phyloP scores from a whole-genome alignment of 352 stramenopile genomes.

The Pythium dissotocum region DNA sequence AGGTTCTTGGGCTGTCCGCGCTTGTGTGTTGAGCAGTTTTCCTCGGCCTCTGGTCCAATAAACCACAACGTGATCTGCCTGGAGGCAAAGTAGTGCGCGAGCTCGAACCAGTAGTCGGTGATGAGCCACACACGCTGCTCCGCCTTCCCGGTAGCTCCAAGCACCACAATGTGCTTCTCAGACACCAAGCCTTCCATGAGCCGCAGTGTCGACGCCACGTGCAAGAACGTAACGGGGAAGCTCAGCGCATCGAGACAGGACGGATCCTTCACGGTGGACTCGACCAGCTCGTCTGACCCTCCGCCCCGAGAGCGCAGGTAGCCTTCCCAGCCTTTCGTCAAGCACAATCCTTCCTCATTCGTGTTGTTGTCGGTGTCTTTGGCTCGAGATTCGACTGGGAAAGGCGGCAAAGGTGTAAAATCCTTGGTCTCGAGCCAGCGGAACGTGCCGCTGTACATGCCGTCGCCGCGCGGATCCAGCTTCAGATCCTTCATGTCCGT shows the following conservation, averaged over 20 bases:
- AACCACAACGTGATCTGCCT: constrained; percentile 52
- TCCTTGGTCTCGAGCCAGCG: constrained; percentile 69
- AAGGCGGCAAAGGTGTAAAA: constrained; percentile 44
- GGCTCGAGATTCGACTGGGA: neutral
- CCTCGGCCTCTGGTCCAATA: constrained; percentile 57
- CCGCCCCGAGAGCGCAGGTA: constrained; percentile 42
- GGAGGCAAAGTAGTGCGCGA: constrained; percentile 41
- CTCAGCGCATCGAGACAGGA: constrained; percentile 79
- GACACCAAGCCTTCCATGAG: constrained; percentile 20
- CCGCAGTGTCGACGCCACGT: constrained; percentile 39
- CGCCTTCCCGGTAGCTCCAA: constrained; percentile 65
- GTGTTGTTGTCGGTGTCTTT: neutral
- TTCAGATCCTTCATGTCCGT: constrained; percentile 39
- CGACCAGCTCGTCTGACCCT: constrained; percentile 33
- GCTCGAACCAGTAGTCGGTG: constrained; percentile 70
- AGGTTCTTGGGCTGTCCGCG: constrained; percentile 28
- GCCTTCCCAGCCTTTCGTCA: constrained; percentile 50
- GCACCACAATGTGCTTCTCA: constrained; percentile 42
- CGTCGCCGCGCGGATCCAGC: constrained; percentile 66
- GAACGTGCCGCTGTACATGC: constrained; percentile 82
- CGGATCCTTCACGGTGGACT: constrained; percentile 43
- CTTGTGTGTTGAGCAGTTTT: constrained; percentile 3
- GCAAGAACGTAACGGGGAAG: constrained; percentile 67
- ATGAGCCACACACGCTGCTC: constrained; percentile 70
- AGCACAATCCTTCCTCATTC: constrained; percentile 8